Conservation (phyloP, 331 rosid species). For the Acacia concinna region DNA sequence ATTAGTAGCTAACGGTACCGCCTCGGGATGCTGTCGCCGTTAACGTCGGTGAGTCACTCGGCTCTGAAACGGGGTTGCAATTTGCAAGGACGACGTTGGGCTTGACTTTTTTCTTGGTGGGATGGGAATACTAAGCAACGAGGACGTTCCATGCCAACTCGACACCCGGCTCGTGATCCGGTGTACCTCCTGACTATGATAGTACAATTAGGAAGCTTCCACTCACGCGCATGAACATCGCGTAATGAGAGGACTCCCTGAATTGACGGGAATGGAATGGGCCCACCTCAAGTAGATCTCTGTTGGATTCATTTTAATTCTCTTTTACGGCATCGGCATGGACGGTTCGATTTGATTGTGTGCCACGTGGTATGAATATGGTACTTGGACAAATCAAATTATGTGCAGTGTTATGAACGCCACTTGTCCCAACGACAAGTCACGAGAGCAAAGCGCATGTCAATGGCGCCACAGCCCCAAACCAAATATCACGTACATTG, state of each 20-base stretch:
- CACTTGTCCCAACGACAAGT: not conserved
- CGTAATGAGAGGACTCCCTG: not conserved
- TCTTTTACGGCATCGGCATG: not conserved
- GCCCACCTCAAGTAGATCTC: not conserved
- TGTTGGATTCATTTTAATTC: not conserved
- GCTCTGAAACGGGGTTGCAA: conserved; percentile 7
- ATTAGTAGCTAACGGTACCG: not conserved
- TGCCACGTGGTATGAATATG: not conserved
- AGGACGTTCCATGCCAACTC: not conserved
- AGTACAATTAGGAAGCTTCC: not conserved
- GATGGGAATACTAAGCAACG: not conserved
- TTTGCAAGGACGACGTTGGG: too few relatives aligned
- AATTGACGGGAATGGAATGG: not conserved
- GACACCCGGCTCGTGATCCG: not conserved
- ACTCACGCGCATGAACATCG: not conserved
- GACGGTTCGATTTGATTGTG: not conserved
- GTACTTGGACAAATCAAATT: not conserved
- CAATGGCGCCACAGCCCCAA: not conserved
- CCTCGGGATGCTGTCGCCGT: conserved; percentile 40
- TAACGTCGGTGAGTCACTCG: conserved; percentile 43
- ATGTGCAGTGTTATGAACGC: not conserved
- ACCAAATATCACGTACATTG: not conserved
- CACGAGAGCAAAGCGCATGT: not conserved
- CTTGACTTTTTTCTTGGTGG: too few relatives aligned
- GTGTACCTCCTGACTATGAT: not conserved